Base-by-base conservation (phyloP, 768 basidiomycete genomes). In the Mycena sanguinolenta region DNA sequence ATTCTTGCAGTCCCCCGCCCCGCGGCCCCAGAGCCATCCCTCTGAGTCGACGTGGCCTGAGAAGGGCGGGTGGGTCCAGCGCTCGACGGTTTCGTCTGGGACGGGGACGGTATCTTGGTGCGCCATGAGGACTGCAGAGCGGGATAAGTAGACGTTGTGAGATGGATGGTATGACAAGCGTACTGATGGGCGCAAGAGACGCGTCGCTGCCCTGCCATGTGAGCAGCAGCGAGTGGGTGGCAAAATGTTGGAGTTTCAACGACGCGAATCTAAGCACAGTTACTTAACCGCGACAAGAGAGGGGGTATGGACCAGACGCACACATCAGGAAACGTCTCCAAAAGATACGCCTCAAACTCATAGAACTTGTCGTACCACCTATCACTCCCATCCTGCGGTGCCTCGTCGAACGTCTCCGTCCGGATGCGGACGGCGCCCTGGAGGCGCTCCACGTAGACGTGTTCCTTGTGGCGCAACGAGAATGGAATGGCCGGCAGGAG, bases 171-270 rank as follows among this genome's bases (percentile, higher is more conserved):
- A 42, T 7, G 44, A 23, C 82, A 23, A 49, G n/a, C 52, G 82
- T 79, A 78, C 59, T 83, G 7, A 88, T 57, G 0, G n/a, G 91
- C 73, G 88, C 88, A 49, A 87, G 77, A 3, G 77, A 73, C 4
- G 78, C 55, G 46, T 87, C 81, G 23, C 82, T 82, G 14, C 90
- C 90, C 52, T 83, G 78, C 89, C 89, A 91, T 23, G 84, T 83
- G 72, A 87, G 89, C 1, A 91, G 78, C 19, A 91, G 79, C 0
- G 85, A 89, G 54, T 86, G 89, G 0, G 86, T 89, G 67, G 89
- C 89, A 63, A 92, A 85, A 67, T 85, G 83, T 2, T 70, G 63
- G 23, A 70, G 55, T 34, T 62, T 61, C 2, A 73, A 39, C 0
- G 58, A 23, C 10, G 32, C 49, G 42, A 65, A 69, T 32, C 66